Evolutionary conservation across 345 rosid species (phyloP).

Genomic region (Nasturtium officinale): DNA sequence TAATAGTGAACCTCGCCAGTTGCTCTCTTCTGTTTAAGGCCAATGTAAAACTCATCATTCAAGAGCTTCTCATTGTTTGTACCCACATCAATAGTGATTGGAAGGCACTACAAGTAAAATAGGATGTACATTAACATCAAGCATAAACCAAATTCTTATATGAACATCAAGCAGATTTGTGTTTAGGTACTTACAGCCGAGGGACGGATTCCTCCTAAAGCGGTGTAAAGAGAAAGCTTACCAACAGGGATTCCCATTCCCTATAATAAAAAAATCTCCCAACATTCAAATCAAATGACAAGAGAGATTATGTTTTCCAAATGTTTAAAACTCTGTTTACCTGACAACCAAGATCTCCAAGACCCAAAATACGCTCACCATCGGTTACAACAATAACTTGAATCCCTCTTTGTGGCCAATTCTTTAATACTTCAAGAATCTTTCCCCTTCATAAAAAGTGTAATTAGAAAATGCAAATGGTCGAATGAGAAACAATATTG

Average conservation of each 20-base stretch:
- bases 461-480: neutral
- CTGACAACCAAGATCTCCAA: conserved; percentile 99
- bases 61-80: conserved; percentile 78
- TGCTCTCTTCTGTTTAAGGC: conserved; percentile 79
- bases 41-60: conserved; percentile 82
- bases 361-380: conserved; percentile 94
- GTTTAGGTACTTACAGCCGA: conserved; percentile 64
- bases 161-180: neutral
- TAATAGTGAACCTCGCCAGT: conserved; percentile 63
- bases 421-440: conserved; percentile 87
- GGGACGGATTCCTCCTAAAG: conserved; percentile 87
- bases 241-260: conserved; percentile 99
- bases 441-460: conserved; percentile 60
- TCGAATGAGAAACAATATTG: neutral
- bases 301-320: neutral
- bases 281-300: conserved; percentile 22
- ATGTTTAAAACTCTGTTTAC: conserved; percentile 42
- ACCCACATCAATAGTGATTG: conserved; percentile 87
- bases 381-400: conserved; percentile 98
- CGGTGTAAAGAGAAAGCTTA: conserved; percentile 82
- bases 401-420: conserved; percentile 90
- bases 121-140: neutral
- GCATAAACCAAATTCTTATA: neutral
- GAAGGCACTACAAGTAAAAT: conserved; percentile 63
- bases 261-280: conserved; percentile 43